These are phyloP conservation scores for Spergularia bocconei DNA, from an alignment of 148 eudicot genomes.

Conservation along the genomic window DNA sequence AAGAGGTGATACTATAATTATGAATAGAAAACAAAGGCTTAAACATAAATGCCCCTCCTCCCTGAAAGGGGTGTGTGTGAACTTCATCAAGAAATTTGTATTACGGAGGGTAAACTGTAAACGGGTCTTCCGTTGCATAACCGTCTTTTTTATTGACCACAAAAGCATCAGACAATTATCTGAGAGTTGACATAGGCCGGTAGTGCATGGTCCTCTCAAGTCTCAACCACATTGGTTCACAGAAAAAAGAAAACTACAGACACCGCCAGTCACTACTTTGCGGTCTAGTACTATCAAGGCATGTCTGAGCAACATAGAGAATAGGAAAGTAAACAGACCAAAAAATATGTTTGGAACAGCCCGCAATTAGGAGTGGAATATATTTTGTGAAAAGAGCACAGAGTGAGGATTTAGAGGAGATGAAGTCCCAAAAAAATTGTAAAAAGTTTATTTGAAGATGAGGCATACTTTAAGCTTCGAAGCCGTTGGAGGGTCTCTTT, in stretches of 20 bases:
- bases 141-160: neutral
- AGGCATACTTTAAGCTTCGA: constrained; percentile 42
- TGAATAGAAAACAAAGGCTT: neutral
- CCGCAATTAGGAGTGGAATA: neutral
- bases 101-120: neutral
- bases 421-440: neutral
- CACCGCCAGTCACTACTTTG: neutral
- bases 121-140: neutral
- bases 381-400: neutral
- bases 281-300: neutral
- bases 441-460: neutral
- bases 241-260: neutral
- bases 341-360: neutral
- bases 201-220: neutral
- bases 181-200: neutral
- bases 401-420: neutral
- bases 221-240: neutral
- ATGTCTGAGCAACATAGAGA: neutral
- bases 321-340: neutral
- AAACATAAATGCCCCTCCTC: neutral
- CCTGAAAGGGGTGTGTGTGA: neutral
- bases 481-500: constrained; percentile 59
- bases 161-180: neutral
- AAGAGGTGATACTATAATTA: neutral
- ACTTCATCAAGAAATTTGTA: neutral